Evolutionary conservation across 2,329 filamentous ascomycete genomes (phyloP).

Genomic region (Fusarium nanum): DNA sequence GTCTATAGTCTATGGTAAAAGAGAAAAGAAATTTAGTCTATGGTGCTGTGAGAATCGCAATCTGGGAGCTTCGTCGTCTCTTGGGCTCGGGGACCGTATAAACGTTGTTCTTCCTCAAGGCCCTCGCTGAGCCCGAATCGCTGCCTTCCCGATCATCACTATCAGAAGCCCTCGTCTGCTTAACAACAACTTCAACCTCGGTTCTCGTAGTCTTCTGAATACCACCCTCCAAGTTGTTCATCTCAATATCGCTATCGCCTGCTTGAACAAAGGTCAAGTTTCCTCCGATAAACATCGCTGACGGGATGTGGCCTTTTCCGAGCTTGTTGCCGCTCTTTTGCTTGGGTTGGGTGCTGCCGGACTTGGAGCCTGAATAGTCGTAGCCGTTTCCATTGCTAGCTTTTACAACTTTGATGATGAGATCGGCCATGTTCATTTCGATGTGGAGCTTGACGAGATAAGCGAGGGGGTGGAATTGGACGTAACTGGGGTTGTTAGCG

Average conservation of each 20-base stretch:
- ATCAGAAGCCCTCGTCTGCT: slow-evolving; percentile 27
- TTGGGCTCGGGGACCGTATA: slow-evolving; percentile 16
- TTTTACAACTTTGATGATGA: slow-evolving; percentile 57
- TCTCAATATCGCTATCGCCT: slow-evolving; percentile 39
- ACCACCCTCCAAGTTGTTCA: slow-evolving; percentile 14
- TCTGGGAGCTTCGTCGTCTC: background rate
- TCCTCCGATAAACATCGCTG: slow-evolving; percentile 40
- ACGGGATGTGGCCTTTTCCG: slow-evolving; percentile 17
- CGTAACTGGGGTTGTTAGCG: slow-evolving; percentile 44
- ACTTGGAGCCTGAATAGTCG: slow-evolving; percentile 43
- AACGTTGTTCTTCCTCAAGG: slow-evolving; percentile 36
- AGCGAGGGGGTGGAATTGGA: slow-evolving; percentile 64
- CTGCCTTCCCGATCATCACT: slow-evolving; percentile 41
- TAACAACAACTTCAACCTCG: slow-evolving; percentile 42
- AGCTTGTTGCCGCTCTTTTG: slow-evolving; percentile 27
- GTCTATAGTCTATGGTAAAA: background rate
- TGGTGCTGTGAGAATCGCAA: background rate
- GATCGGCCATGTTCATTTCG: slow-evolving; percentile 64
- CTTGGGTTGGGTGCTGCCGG: slow-evolving; percentile 18
- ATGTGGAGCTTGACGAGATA: slow-evolving; percentile 66
- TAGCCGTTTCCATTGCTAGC: slow-evolving; percentile 38
- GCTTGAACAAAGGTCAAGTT: slow-evolving; percentile 43
- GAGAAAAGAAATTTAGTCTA: background rate
- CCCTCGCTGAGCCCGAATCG: slow-evolving; percentile 39
- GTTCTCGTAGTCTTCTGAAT: slow-evolving; percentile 46